Evolutionary conservation across 306 rosid genomes (phyloP), one percentile per base, ranked within the genome.

Genomic region (Inga leiocalycina): DNA sequence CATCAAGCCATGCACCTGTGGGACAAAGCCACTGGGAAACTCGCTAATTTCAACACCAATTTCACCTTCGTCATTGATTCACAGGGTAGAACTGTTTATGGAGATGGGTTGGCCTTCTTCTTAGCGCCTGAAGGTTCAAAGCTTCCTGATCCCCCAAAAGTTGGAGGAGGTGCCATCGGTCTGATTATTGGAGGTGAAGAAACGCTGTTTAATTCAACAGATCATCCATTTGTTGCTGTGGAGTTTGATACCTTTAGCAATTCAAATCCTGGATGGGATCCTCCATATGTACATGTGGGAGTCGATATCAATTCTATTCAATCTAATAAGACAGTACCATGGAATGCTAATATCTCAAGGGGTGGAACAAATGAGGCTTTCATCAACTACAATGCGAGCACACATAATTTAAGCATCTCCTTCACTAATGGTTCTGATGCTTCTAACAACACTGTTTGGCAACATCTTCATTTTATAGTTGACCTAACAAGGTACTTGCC

Each of bases 231-330:
- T 65, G 71, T 49, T 86, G 80, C 22, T 92, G 87, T 22, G 51
- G 71, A 65, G 74, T 91, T 89, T 61, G 94, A 91, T 71, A 89
- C 83, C 79, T 85, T 0, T 12, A 5, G 1, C 0, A 79, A 83
- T 39, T 85, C 27, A 24, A 24, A 24, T 24, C 27, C 78, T 84
- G 64, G 64, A 4, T 88, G 76, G 76, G 95, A 91, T 78, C 89
- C 87, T 24, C 66, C 70, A 0, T 0, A 0, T 1, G 78, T 69
- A 73, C 92, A 89, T 79, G 90, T 87, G 8, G 94, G 93, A 15
- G 84, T 91, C n/a, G 66, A 89, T 24, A 27, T 62, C 15, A 62
- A 62, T 27, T 62, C 68, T 62, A 62, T 62, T 24, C 30, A 0
- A 3, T 62, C 68, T 10, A 6, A 1, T 62, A 10, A 0, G 8